phyloP scores from a whole-genome alignment of 495 filamentous ascomycete genomes.

The Penicillium macrosclerotiorum region DNA sequence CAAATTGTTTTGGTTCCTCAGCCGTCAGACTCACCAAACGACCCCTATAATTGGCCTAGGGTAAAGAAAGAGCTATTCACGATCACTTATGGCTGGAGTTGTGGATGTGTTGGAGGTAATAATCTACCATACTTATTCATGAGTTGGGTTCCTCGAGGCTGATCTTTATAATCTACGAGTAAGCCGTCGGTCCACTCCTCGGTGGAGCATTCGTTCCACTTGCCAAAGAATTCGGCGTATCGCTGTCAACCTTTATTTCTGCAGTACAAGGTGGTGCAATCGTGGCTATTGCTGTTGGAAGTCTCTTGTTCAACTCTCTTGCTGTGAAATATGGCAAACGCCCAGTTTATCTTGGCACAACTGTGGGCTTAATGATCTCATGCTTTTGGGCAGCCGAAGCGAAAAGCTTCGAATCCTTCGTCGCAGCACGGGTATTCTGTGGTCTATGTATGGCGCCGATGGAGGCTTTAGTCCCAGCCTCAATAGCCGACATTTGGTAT shows the following conservation, averaged over 20 bases:
- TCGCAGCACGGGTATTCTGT: constrained; percentile 45
- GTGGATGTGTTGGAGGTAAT: constrained; percentile 39
- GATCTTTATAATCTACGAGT: background rate
- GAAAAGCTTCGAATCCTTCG: constrained; percentile 53
- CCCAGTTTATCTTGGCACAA: constrained; percentile 59
- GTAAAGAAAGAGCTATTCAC: constrained; percentile 42
- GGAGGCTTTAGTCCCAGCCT: constrained; percentile 30
- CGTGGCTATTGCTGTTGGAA: constrained; percentile 49
- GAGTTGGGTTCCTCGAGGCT: background rate
- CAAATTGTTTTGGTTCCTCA: constrained; percentile 49
- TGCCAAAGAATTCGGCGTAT: constrained; percentile 34
- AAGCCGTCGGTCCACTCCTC: constrained; percentile 40
- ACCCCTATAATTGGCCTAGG: constrained; percentile 49
- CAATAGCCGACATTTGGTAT: constrained; percentile 29
- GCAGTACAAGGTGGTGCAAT: constrained; percentile 30
- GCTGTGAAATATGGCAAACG: constrained; percentile 64
- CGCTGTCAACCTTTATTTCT: constrained; percentile 32
- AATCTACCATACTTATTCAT: background rate
- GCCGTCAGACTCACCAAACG: constrained; percentile 45
- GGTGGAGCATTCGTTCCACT: constrained; percentile 34
- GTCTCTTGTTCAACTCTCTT: constrained; percentile 61
- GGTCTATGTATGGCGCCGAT: constrained; percentile 32
- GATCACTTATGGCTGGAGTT: constrained; percentile 34
- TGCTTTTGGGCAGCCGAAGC: constrained; percentile 62
- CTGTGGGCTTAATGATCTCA: constrained; percentile 55